phyloP scores from a whole-genome alignment of 2,329 filamentous ascomycete genomes.

The Penicillium brevicompactum region DNA sequence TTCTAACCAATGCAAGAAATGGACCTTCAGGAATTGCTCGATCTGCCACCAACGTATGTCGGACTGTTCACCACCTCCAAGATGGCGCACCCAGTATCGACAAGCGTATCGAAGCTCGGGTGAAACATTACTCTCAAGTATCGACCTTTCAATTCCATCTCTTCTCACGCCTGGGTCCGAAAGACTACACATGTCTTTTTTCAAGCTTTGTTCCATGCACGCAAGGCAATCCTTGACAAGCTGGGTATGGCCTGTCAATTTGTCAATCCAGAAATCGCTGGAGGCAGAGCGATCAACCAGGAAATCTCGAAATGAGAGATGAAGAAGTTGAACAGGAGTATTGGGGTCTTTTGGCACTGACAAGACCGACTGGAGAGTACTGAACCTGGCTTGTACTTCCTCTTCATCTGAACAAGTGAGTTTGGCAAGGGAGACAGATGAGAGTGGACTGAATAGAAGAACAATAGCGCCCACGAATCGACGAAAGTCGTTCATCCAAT shows the following conservation, averaged over 20 bases:
- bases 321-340: not conserved
- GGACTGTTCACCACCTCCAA: slow-evolving; percentile 10
- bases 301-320: slow-evolving; percentile 13
- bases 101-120: slow-evolving; percentile 4
- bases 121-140: not conserved
- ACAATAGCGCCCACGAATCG: slow-evolving; percentile 5
- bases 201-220: not conserved
- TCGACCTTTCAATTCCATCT: not conserved
- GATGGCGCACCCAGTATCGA: slow-evolving; percentile 29
- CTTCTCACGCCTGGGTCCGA: not conserved
- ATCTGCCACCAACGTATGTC: not conserved
- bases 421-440: not conserved
- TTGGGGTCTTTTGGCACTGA: not conserved
- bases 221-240: not conserved
- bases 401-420: not conserved
- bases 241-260: not conserved
- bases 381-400: not conserved
- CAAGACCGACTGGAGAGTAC: slow-evolving; percentile 3
- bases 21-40: slow-evolving; percentile 16
- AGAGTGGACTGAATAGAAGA: slow-evolving; percentile 7
- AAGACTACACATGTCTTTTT: slow-evolving; percentile 8
- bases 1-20: slow-evolving; percentile 32
- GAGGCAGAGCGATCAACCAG: not conserved
- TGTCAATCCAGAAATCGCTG: slow-evolving; percentile 1
- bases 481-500: not conserved